phyloP scores from a whole-genome alignment of 805 yeast species.

The Hanseniaspora taiwanica region DNA sequence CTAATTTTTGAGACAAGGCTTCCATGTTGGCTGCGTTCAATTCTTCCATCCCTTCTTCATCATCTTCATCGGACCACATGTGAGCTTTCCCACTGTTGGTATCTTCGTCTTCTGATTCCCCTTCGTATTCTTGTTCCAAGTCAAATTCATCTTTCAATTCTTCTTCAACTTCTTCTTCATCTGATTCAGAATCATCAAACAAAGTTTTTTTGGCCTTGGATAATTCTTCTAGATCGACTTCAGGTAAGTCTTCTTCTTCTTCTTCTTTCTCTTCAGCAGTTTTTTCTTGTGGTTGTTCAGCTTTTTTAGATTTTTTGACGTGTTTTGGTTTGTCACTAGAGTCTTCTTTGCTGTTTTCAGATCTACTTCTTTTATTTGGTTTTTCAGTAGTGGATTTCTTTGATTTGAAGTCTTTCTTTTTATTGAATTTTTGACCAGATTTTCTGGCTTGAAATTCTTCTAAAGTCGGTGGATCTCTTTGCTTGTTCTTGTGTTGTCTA shows the following conservation, averaged over 20 bases:
- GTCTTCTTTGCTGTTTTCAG: slow-evolving; percentile 6
- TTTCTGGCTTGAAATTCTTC: slow-evolving; percentile 65
- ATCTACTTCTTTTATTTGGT: background rate
- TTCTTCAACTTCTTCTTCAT: slow-evolving; percentile 19
- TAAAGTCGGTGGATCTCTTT: slow-evolving; percentile 78
- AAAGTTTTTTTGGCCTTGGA: slow-evolving; percentile 58
- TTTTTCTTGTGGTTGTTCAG: too few relatives aligned
- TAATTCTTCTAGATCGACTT: slow-evolving; percentile 55
- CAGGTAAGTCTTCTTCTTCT: slow-evolving; percentile 41
- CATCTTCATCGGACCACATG: slow-evolving; percentile 72
- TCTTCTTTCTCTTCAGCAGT: slow-evolving; percentile 22
- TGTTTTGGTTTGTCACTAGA: slow-evolving; percentile 13
- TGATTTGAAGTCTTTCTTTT: slow-evolving; percentile 19
- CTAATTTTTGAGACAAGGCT: slow-evolving; percentile 54
- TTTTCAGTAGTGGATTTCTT: slow-evolving; percentile 4
- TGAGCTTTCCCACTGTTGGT: slow-evolving; percentile 25
- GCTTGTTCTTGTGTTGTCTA: slow-evolving; percentile 84
- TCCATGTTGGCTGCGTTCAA: slow-evolving; percentile 78
- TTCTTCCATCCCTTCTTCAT: slow-evolving; percentile 48
- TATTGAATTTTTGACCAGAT: slow-evolving; percentile 25
- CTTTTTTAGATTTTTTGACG: slow-evolving; percentile 16
- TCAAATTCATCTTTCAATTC: slow-evolving; percentile 37
- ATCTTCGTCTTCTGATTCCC: slow-evolving; percentile 17
- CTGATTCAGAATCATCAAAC: slow-evolving; percentile 39
- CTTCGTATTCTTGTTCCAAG: slow-evolving; percentile 41